Evolutionary conservation across 192 early-diverging fungal species (phyloP).

Genomic region (Coemansia sp.): DNA sequence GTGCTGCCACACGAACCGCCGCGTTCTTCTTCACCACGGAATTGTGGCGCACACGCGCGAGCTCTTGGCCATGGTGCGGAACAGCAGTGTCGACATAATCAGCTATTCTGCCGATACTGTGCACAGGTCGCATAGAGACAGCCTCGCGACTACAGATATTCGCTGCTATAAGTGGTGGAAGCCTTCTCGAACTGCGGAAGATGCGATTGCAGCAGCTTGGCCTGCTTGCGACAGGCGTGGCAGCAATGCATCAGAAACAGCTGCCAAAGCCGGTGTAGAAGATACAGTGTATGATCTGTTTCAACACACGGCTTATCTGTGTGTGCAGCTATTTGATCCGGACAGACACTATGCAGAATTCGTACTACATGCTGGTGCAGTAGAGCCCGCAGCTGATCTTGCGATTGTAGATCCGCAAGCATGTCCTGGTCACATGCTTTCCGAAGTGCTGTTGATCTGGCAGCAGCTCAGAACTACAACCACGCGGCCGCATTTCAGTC

Average conservation of each 20-base stretch:
- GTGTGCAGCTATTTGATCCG: conserved; percentile 24
- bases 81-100: conserved; percentile 13
- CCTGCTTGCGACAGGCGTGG: background rate
- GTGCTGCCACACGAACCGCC: conserved; percentile 15
- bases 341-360: conserved; percentile 16
- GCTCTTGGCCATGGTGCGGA: conserved; percentile 16
- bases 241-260: conserved; percentile 10
- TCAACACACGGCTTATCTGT: conserved; percentile 16
- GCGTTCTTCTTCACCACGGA: conserved; percentile 32
- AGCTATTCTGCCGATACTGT: background rate
- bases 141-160: conserved; percentile 14
- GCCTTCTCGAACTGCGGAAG: background rate
- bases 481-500: conserved; percentile 21
- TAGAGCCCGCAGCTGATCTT: conserved; percentile 9
- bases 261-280: background rate
- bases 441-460: conserved; percentile 17
- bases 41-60: conserved; percentile 1
- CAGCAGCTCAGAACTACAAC: conserved; percentile 16
- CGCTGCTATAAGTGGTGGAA: conserved; percentile 25
- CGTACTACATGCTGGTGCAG: background rate
- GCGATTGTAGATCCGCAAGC: conserved; percentile 10
- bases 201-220: background rate
- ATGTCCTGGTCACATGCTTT: background rate
- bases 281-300: conserved; percentile 6
- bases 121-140: background rate